Percentiles rank a stretch among this genome's conserved stretches.
Conservation (phyloP, 148 eudicot genomes). For the Amaranthus cruentus region DNA sequence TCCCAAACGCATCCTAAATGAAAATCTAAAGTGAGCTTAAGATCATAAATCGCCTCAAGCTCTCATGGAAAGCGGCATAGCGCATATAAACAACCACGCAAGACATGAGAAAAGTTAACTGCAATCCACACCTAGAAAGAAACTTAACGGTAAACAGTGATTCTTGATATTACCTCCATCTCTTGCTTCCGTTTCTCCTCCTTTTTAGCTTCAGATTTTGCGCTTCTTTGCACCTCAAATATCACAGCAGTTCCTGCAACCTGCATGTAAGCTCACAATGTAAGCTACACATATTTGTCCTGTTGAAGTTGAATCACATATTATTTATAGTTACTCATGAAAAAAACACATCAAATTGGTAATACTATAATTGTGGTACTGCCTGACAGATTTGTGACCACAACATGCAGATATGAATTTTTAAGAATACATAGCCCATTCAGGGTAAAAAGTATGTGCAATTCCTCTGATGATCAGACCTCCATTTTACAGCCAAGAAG, state of each 20-base stretch:
- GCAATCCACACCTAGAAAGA: neutral
- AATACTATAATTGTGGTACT: neutral
- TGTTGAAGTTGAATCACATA: neutral
- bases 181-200: conserved; percentile 72
- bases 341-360: neutral
- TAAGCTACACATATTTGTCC: neutral
- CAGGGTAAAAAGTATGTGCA: neutral
- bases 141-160: conserved; percentile 10
- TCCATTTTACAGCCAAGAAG: too few species aligned
- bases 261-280: conserved; percentile 30
- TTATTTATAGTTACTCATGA: neutral
- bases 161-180: conserved; percentile 53
- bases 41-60: neutral
- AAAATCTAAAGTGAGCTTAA: neutral
- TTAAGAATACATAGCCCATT: neutral
- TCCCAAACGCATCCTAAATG: too few species aligned
- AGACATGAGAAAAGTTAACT: neutral
- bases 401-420: neutral
- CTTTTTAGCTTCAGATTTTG: conserved; percentile 80
- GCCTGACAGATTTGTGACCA: neutral
- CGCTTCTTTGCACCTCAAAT: conserved; percentile 84
- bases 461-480: too few species aligned
- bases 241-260: conserved; percentile 79
- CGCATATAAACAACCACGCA: too few species aligned
- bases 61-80: neutral